Evolutionary conservation across 352 stramenopile genomes (phyloP), one percentile per base, ranked within the genome.

Genomic region (Stramenopiles sp.): DNA sequence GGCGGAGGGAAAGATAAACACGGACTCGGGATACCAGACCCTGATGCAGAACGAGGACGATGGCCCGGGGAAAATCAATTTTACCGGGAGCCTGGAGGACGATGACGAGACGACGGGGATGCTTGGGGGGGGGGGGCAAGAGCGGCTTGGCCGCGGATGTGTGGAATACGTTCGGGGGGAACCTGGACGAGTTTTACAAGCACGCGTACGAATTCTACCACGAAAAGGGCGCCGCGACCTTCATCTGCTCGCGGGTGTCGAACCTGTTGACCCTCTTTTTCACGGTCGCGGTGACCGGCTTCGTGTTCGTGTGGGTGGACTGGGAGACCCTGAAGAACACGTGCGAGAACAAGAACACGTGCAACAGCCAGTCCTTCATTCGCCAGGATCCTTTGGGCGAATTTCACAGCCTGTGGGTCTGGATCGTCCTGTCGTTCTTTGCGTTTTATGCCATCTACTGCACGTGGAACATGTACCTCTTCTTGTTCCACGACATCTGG

Each of bases 241-340:
- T 63, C 25, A 63, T 63, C 12, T 63, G 43, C 25, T 63, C 43
- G 12, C 12, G 25, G 25, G 25, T 63, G 25, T 63, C 43, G 25
- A 25, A 63, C 25, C 25, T 63, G 25, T 63, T 63, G 43, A 96
- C 93, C 4, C 84, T 97, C 4, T 85, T 96, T 1, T 98, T 98
- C 79, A 98, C 92, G 76, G 85, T 99, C 31, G 83, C 87, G 76
- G 85, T 96, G 37, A 94, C 86, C n/a, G 93, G 87, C 34, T 94
- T 98, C 75, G 74, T 98, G 69, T 84, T 98, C 32, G 90, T 88
- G 0, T 97, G 93, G 79, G 86, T 99, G 32, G 87, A 99, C 81
- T 99, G 95, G 94, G 74, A 74, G 3, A 80, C 83, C 49, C 80
- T 99, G 32, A 77, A 94, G 31, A 82, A 84, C 30, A 96, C 90